phyloP scores from a whole-genome alignment of 345 rosid genomes.

The Heritiera littoralis region DNA sequence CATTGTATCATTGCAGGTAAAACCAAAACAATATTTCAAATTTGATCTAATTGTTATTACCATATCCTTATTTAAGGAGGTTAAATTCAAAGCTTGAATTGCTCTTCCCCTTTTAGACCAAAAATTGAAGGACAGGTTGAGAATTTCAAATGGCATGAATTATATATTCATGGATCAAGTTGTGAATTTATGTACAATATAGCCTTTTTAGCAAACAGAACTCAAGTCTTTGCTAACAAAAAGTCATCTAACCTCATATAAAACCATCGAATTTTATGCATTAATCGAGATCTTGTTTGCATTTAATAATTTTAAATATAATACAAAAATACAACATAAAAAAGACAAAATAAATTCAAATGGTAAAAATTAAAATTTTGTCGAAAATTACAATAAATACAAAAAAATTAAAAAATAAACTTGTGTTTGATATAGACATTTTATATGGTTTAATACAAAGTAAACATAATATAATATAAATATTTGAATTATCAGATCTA shows the following conservation, averaged over 20 bases:
- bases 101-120: neutral
- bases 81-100: neutral
- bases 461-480: too few relatives aligned
- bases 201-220: neutral
- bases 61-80: neutral
- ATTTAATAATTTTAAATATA: too few relatives aligned
- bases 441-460: too few relatives aligned
- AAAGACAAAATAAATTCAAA: too few relatives aligned
- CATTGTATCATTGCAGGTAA: too few relatives aligned
- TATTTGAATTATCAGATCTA: neutral
- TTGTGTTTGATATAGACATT: too few relatives aligned
- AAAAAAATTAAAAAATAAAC: too few relatives aligned
- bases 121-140: neutral
- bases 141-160: neutral
- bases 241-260: neutral
- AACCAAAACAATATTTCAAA: too few relatives aligned
- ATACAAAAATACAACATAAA: too few relatives aligned
- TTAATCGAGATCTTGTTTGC: neutral
- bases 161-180: neutral
- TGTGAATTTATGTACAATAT: neutral
- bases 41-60: too few relatives aligned
- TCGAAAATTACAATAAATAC: too few relatives aligned
- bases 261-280: constrained; percentile 4
- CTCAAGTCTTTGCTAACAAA: neutral
- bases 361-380: too few relatives aligned